These are phyloP conservation scores for Aspergillus funiculosus DNA, from an alignment of 495 filamentous ascomycete species.

Conservation along the genomic window DNA sequence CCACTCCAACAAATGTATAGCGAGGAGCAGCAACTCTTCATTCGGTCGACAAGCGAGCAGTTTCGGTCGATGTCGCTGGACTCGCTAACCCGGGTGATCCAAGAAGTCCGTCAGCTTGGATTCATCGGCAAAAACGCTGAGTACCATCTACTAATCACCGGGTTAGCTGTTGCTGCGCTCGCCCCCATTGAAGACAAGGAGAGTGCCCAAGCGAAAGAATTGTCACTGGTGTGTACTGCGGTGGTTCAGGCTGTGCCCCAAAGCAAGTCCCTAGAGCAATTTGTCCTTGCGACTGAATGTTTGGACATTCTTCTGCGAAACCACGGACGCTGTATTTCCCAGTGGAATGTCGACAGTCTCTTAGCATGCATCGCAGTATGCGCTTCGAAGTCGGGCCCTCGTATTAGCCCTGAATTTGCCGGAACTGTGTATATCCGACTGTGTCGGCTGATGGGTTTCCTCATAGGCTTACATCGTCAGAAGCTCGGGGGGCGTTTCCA, in stretches of 20 bases:
- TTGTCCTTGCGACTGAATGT: conserved; percentile 51
- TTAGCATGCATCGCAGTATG: conserved; percentile 52
- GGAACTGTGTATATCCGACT: conserved; percentile 56
- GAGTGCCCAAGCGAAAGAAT: conserved; percentile 28
- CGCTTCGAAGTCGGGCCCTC: conserved; percentile 41
- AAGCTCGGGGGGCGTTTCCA: conserved; percentile 67
- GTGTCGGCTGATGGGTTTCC: conserved; percentile 51
- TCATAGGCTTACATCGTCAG: conserved; percentile 56
- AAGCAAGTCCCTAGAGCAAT: conserved; percentile 45
- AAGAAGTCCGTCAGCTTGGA: conserved; percentile 31
- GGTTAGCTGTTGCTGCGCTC: conserved; percentile 32
- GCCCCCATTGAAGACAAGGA: conserved; percentile 38
- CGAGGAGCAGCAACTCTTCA: conserved; percentile 40
- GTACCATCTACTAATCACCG: conserved; percentile 34
- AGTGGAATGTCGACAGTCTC: conserved; percentile 65
- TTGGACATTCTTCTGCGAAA: conserved; percentile 53
- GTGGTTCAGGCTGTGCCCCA: conserved; percentile 27
- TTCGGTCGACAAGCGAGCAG: conserved; percentile 33
- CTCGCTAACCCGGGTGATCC: conserved; percentile 26
- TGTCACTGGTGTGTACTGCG: conserved; percentile 34
- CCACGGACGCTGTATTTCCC: conserved; percentile 50
- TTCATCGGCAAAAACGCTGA: conserved; percentile 28
- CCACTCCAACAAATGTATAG: conserved; percentile 36
- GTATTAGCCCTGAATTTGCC: conserved; percentile 34
- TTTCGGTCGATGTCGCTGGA: conserved; percentile 34